phyloP scores from a whole-genome alignment of 2,329 filamentous ascomycete species.

The Fusarium neocosmosporiellum region DNA sequence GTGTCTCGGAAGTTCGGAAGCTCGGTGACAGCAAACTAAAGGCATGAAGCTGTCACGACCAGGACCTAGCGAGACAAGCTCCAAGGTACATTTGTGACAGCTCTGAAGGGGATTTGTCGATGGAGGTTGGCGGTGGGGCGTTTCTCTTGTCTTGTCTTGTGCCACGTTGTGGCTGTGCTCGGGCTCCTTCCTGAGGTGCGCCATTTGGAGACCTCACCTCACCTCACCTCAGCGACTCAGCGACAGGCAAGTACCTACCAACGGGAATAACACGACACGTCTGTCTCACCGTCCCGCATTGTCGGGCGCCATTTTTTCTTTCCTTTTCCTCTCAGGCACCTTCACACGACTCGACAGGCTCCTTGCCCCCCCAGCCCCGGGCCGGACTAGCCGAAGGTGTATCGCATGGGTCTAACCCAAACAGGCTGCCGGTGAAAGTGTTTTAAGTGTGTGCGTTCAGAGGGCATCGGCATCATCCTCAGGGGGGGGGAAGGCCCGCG shows the following conservation, averaged over 20 bases:
- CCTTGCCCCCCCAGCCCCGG: conserved; percentile 7
- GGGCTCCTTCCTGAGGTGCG: conserved; percentile 5
- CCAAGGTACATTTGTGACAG: conserved; percentile 26
- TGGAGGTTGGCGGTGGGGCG: conserved; percentile 37
- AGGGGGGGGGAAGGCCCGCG: conserved; percentile 20
- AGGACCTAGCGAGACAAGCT: conserved; percentile 15
- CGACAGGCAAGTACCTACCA: neutral
- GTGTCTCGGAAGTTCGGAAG: conserved; percentile 22
- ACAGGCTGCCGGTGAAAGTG: conserved; percentile 32
- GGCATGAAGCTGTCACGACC: conserved; percentile 31
- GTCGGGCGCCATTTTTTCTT: conserved; percentile 6
- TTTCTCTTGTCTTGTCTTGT: neutral
- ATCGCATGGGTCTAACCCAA: conserved; percentile 32
- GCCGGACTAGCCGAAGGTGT: conserved; percentile 38
- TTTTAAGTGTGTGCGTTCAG: conserved; percentile 19
- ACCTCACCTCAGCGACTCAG: neutral
- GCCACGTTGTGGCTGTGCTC: conserved; percentile 36
- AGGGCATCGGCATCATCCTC: conserved; percentile 6
- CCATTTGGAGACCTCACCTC: conserved; percentile 1
- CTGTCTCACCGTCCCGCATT: conserved; percentile 13
- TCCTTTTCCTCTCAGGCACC: neutral
- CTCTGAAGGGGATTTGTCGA: conserved; percentile 27
- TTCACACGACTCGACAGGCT: conserved; percentile 1
- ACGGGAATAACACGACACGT: conserved; percentile 23
- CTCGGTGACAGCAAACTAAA: conserved; percentile 12